Percentiles rank a stretch among this genome's conserved stretches.
Conservation (phyloP, 2,329 filamentous ascomycete genomes). For the Helotiales sp. region DNA sequence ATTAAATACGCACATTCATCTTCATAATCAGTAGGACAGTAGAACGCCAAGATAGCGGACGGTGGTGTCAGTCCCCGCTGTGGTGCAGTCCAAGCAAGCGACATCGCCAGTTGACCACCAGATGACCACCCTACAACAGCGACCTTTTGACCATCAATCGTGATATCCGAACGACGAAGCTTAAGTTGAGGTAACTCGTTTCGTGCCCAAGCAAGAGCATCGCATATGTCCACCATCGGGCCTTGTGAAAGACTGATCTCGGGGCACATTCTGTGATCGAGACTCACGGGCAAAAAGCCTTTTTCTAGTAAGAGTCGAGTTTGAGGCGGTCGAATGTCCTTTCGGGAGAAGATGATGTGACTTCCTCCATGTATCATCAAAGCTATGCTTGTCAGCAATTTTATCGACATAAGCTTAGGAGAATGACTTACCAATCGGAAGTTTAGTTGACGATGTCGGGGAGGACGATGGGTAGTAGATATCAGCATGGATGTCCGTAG, state of each 20-base stretch:
- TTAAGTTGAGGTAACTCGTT: conserved; percentile 34
- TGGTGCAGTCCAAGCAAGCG: conserved; percentile 40
- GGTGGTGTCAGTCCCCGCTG: conserved; percentile 38
- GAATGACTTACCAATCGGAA: conserved; percentile 11
- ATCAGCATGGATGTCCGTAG: conserved; percentile 33
- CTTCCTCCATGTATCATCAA: conserved; percentile 12
- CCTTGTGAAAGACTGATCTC: conserved; percentile 47
- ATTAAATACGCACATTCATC: conserved; percentile 20
- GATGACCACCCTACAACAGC: conserved; percentile 50
- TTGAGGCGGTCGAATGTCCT: conserved; percentile 7
- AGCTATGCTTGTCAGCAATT: not conserved
- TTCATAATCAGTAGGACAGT: conserved; percentile 44
- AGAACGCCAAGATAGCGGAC: conserved; percentile 45
- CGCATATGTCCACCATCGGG: conserved; percentile 45
- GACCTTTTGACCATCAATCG: conserved; percentile 34
- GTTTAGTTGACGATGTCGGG: not conserved
- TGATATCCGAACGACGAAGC: conserved; percentile 15
- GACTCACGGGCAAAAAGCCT: conserved; percentile 47
- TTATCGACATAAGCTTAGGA: too few relatives aligned
- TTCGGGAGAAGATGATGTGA: conserved; percentile 12
- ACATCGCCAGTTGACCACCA: conserved; percentile 48
- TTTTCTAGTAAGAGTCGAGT: conserved; percentile 6
- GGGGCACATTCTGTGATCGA: conserved; percentile 53
- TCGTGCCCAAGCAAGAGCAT: conserved; percentile 44
- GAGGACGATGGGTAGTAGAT: conserved; percentile 34